Base-by-base conservation (phyloP, 176 grass and related monocot genomes). In the Juncus effusus region DNA sequence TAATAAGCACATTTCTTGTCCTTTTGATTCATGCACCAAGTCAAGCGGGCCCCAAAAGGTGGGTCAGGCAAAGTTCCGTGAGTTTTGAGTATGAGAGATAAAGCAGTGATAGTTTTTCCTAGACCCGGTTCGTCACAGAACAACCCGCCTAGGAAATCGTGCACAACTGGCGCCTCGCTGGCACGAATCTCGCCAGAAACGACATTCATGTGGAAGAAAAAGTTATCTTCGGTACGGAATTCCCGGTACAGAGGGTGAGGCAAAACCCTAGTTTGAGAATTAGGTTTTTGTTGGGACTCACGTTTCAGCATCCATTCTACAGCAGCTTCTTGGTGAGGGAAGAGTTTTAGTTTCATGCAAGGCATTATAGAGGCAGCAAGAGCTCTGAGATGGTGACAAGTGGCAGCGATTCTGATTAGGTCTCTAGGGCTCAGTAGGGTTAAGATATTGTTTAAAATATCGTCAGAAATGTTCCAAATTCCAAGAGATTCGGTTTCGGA, bases 111-210 rank as follows among this genome's bases (percentile, higher is more conserved):
- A 51, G 94, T 97, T 75, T 97, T 97, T 28, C 94, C 94, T 80
- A 97, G 79, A 56, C 94, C 94, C 65, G 94, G 94, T 86, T 97
- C 94, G 64, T 97, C 88, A 80, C 94, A 97, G 76, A 97, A 97
- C 83, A 97, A 89, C 63, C 94, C 85, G 75, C 94, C 94, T 28
- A 64, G 74, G 41, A 92, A 97, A 78, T 97, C 88, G 68, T 69
- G 78, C 64, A 89, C 65, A 13, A 73, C 75, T 14, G 94, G 88
- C 65, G 75, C 78, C 63, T 54, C 70, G 56, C 78, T 80, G 0
- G 78, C 82, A 44, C 45, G 69, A 77, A 97, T 74, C 70, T 92
- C 78, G 77, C 82, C 88, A 49, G 94, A 84, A 75, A 80, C 73
- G 69, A 77, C 75, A 84, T 97, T 91, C 73, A 97, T 76, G 51